Base-by-base conservation (phyloP, 2,329 filamentous ascomycete species). In the Elsinoe arachidis region DNA sequence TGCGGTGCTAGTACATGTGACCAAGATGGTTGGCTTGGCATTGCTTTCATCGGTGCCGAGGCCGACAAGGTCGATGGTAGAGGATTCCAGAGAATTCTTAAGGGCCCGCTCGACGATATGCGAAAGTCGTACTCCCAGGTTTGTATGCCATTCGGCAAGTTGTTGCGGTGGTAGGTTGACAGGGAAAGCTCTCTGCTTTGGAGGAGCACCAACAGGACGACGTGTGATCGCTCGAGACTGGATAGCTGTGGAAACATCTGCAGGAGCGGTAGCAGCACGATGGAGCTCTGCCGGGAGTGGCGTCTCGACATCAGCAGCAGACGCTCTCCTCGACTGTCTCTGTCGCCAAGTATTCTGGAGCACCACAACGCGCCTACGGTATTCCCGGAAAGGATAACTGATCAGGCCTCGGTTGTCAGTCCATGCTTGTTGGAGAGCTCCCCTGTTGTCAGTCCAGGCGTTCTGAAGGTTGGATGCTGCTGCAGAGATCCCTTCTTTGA, bases 51-150 rank as follows among this genome's bases (percentile, higher is more conserved):
- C 83, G 55, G 87, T 83, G 15, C 88, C 88, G 39, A 90, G 83
- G 0, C 84, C 86, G 60, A 89, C 83, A 1, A 92, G 80, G 9
- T 86, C 87, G 39, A 92, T 89, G 64, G 88, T 87, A 34, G 89
- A 83, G 0, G 87, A 88, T 67, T 92, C 88, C 0, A 84, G 80
- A 52, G 88, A 80, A 63, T 87, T 87, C 61, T 81, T 81, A 64
- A 90, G 84, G 59, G 88, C 88, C 53, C 82, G 79, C 19, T 84
- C 81, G 14, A 90, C 77, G 1, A 88, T 81, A 15, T 82, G 77
- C 67, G 89, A 87, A 60, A 92, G 81, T 60, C 88, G 84, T 1
- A 85, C 85, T 75, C 89, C 87, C 58, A 90, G 72, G 2, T 79
- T 78, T 1, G 76, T 77, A 63, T 90, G 86, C 87, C 87, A 92